Evolutionary conservation across 148 eudicot genomes (phyloP), one percentile per base, ranked within the genome.

Genomic region (Tetragonia tetragonoides): DNA sequence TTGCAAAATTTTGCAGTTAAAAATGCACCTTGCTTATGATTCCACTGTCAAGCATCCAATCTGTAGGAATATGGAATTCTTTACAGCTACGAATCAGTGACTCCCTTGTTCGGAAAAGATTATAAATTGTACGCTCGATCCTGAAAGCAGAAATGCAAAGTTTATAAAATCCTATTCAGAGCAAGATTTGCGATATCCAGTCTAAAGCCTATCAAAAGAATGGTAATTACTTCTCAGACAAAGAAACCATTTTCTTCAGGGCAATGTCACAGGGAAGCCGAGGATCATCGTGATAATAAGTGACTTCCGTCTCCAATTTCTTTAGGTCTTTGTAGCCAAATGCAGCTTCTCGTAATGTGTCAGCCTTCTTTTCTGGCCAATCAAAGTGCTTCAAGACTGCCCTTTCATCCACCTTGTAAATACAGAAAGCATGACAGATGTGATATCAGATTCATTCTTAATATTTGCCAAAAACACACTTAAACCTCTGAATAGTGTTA

Each of bases 321-420:
- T 86, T 93, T 11, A 93, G 86, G 80, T 93, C 97, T 77, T 88
- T 85, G 73, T 84, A 93, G 10, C 89, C 93, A 78, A 93, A 93
- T 68, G 97, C 97, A 57, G 95, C 89, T 83, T 93, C 97, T 74
- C 97, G 79, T 72, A 93, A 75, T 7, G 90, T 88, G 78, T 90
- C 97, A 23, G 95, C 95, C 79, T 90, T 90, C 83, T 85, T 93
- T 74, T 93, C 97, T 23, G 95, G 97, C 97, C 97, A 93, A 34
- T 90, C 88, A 56, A 93, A 93, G 87, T 93, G 97, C 83, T 91
- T 93, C 49, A 93, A 85, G 23, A 93, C 97, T 28, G 97, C 97
- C 81, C 97, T 85, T 74, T 90, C 97, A 82, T 93, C 97, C 82
- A 93, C 97, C 97, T 92, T 74, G 23, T 78, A 78, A 47, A 64